These are phyloP conservation scores for Talaromyces albobiverticillius DNA, from an alignment of 2,329 filamentous ascomycete genomes.

Conservation along the genomic window DNA sequence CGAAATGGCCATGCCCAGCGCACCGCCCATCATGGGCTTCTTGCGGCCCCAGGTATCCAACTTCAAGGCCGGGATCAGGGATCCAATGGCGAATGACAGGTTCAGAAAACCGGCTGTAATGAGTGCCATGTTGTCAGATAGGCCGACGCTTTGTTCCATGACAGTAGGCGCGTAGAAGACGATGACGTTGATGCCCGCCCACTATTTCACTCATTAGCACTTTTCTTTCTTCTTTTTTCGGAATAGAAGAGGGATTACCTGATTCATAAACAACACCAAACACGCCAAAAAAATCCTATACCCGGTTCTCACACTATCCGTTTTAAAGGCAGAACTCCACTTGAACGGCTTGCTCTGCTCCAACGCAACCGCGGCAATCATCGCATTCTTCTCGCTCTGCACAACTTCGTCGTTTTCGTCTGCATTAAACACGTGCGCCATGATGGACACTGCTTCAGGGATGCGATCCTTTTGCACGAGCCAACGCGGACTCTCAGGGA, in stretches of 20 bases:
- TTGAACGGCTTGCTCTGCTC: slow-evolving; percentile 34
- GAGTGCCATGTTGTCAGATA: slow-evolving; percentile 43
- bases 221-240: too few relatives aligned
- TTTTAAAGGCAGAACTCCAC: slow-evolving; percentile 42
- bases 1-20: slow-evolving; percentile 33
- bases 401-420: slow-evolving; percentile 11
- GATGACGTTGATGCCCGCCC: slow-evolving; percentile 45
- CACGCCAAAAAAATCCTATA: slow-evolving; percentile 47
- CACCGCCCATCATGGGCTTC: slow-evolving; percentile 37
- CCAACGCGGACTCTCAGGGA: slow-evolving; percentile 42
- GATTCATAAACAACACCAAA: slow-evolving; percentile 51
- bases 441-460: too few relatives aligned
- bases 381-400: slow-evolving; percentile 35
- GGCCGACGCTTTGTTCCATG: slow-evolving; percentile 46
- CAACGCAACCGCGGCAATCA: slow-evolving; percentile 44
- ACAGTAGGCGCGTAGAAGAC: slow-evolving; percentile 39
- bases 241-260: slow-evolving; percentile 37
- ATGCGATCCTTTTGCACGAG: slow-evolving; percentile 42
- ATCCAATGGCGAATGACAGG: slow-evolving; percentile 41
- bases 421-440: too few relatives aligned
- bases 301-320: slow-evolving; percentile 43
- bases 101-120: slow-evolving; percentile 23
- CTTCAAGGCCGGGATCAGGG: slow-evolving; percentile 46
- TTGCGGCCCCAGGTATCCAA: slow-evolving; percentile 41
- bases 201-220: neutral